Conservation (phyloP, 345 rosid species). For the Raphanus sativus region DNA sequence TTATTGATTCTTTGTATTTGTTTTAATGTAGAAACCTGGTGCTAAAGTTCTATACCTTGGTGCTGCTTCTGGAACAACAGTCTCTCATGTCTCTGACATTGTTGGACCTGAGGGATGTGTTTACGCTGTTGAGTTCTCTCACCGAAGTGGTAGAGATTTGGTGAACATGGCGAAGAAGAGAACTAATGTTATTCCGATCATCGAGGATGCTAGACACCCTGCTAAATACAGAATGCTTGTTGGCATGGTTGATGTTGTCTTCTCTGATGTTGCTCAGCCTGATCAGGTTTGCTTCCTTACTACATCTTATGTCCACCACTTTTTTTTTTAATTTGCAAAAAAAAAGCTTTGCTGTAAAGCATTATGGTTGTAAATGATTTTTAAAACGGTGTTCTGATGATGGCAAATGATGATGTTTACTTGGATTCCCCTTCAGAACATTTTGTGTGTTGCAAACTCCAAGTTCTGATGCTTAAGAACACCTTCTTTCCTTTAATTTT, state of each 20-base stretch:
- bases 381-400: background rate
- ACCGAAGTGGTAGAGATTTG: constrained; percentile 93
- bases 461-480: constrained; percentile 46
- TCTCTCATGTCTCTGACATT: constrained; percentile 92
- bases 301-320: background rate
- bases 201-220: constrained; percentile 99
- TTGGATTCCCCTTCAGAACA: constrained; percentile 78
- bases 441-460: constrained; percentile 58
- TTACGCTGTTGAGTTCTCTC: constrained; percentile 96
- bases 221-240: constrained; percentile 95
- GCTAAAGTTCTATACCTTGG: constrained; percentile 94
- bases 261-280: constrained; percentile 99
- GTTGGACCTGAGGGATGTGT: constrained; percentile 95
- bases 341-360: background rate
- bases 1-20: background rate
- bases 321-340: background rate
- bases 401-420: constrained; percentile 51
- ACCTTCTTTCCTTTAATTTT: background rate
- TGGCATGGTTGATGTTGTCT: constrained; percentile 98
- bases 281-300: constrained; percentile 73
- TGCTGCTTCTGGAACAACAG: constrained; percentile 99
- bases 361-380: background rate
- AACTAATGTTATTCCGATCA: constrained; percentile 89
- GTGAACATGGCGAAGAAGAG: constrained; percentile 99
- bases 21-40: constrained; percentile 70